phyloP scores from a whole-genome alignment of 305 asterid species.

The Fraxinus dipetala region DNA sequence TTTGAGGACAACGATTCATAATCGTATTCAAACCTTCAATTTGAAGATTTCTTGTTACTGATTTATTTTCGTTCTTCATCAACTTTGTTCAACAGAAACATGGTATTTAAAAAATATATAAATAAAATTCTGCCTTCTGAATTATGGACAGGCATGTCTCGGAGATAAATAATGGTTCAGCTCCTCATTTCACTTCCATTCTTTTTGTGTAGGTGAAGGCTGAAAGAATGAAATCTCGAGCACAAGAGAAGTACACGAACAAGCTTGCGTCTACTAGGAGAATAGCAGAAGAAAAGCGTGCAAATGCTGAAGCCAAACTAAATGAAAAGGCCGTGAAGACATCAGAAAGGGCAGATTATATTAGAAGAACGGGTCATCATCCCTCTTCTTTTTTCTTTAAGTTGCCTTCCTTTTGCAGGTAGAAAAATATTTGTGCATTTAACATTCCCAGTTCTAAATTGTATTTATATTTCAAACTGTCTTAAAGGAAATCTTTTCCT shows the following conservation, averaged over 20 bases:
- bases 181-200: not conserved
- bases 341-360: constrained; percentile 73
- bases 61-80: not conserved
- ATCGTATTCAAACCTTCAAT: too few species aligned
- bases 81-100: not conserved
- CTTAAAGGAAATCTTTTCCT: not conserved
- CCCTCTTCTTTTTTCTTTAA: constrained; percentile 70
- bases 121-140: not conserved
- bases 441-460: not conserved
- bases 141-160: not conserved
- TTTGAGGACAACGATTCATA: too few species aligned
- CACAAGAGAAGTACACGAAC: constrained; percentile 67
- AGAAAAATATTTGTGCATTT: constrained; percentile 13
- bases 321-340: constrained; percentile 63
- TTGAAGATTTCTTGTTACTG: not conserved
- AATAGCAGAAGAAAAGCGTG: constrained; percentile 80
- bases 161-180: not conserved
- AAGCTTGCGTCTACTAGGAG: constrained; percentile 61
- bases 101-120: not conserved
- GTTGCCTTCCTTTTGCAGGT: constrained; percentile 71
- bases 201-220: constrained; percentile 58
- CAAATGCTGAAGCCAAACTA: constrained; percentile 74
- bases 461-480: not conserved
- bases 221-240: constrained; percentile 66
- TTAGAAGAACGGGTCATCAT: constrained; percentile 75